Base-by-base conservation (phyloP, 352 stramenopile genomes). In the Globisporangium emineosum region DNA sequence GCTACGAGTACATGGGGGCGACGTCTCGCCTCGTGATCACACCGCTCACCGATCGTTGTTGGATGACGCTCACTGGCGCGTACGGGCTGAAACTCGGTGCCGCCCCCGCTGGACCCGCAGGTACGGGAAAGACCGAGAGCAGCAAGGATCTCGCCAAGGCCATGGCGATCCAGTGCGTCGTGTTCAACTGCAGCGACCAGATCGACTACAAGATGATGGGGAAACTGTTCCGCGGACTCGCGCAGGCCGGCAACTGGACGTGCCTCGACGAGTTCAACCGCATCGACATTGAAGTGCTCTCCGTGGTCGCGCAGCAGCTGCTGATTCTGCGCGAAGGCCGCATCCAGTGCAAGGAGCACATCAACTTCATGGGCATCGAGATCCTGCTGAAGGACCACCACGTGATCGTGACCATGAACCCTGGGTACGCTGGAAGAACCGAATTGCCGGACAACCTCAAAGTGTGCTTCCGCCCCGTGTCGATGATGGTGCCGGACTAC, bases 341-440 rank as follows among this genome's bases (percentile, higher is more conserved):
- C 52, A 70, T 95, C n/a, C 79, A 97, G 69, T 70, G 76, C 54
- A 94, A 94, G 47, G 86, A 93, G 40, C 81, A 93, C 57, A 85
- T 98, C 72, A 97, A 98, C 71, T 99, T 99, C 65, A 98, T 98
- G 89, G 96, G 93, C 17, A 97, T 98, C 42, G 94, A 96, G 47
- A 98, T 99, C 65, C 76, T 91, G 27, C 77, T 99, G 4, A 97
- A 98, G 42, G 97, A 98, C 45, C 98, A 97, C 65, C 96, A 98
- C 57, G 97, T 99, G 62, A 98, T 97, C 72, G 98, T 99, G 67
- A 99, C 96, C 25, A 98, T 99, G 94, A 98, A 99, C 68, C 96
- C 96, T 23, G 96, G 96, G 0, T 99, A 99, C 63, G 96, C 96
- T 0, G 96, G 96, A 21, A 78, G 96, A 33, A 98, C 96, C 2